Conservation (phyloP, 345 rosid species). For the Rhodamnia argentea region DNA sequence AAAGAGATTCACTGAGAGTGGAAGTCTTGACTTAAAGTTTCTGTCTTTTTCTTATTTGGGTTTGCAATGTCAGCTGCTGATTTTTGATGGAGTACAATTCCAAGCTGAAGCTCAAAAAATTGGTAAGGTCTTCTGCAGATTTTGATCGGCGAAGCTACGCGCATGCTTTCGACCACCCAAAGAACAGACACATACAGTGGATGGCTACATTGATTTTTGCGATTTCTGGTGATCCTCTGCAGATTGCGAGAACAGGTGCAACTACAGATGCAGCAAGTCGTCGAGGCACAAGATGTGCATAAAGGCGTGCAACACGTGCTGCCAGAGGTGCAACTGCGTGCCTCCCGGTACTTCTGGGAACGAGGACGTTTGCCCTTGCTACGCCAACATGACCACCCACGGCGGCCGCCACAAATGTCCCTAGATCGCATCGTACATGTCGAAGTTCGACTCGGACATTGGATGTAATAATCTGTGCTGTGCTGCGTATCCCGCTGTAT, state of each 20-base stretch:
- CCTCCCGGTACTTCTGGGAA: slow-evolving; percentile 45
- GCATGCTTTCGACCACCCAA: neutral
- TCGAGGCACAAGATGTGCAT: slow-evolving; percentile 39
- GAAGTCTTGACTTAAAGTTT: neutral
- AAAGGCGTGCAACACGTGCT: slow-evolving; percentile 46
- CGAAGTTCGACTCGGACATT: neutral
- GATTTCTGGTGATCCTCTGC: neutral
- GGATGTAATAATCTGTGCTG: neutral
- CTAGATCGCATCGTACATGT: neutral
- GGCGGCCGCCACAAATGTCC: slow-evolving; percentile 36
- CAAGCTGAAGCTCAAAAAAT: neutral
- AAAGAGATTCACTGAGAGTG: neutral
- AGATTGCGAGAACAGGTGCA: slow-evolving; percentile 34
- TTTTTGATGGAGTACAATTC: neutral
- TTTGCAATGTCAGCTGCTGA: neutral
- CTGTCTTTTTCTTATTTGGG: neutral
- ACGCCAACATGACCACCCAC: slow-evolving; percentile 38
- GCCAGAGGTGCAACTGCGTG: slow-evolving; percentile 42
- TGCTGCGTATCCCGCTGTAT: neutral
- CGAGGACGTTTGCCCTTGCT: slow-evolving; percentile 31
- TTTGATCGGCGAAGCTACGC: neutral
- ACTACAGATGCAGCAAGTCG: slow-evolving; percentile 36
- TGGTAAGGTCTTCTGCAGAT: neutral
- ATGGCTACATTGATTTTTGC: neutral
- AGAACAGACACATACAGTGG: neutral